Conservation (phyloP, 2,329 filamentous ascomycete genomes). For the Chrysoporthe austroafricana region DNA sequence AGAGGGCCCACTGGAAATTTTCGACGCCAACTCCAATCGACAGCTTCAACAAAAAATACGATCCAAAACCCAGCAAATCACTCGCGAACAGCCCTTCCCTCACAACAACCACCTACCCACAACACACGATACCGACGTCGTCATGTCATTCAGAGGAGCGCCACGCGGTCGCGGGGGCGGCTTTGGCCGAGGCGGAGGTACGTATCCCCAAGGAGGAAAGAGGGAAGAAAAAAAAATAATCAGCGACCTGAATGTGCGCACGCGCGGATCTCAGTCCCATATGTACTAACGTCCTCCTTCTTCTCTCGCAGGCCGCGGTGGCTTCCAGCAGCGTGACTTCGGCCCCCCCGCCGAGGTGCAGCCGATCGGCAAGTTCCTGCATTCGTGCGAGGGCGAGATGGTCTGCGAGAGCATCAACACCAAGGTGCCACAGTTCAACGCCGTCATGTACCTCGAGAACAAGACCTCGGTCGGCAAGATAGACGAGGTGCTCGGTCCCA, state of each 20-base stretch:
- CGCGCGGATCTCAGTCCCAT: neutral
- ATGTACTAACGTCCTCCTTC: conserved; percentile 16
- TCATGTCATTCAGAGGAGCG: conserved; percentile 66
- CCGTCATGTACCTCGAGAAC: conserved; percentile 98
- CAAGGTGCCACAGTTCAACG: conserved; percentile 99
- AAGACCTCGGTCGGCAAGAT: conserved; percentile 96
- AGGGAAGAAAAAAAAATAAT: conserved; percentile 40
- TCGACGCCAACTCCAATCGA: conserved; percentile 21
- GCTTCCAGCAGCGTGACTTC: conserved; percentile 61
- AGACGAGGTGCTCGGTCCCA: conserved; percentile 94
- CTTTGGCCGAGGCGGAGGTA: conserved; percentile 55
- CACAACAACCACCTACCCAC: neutral
- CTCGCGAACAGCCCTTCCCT: conserved; percentile 12
- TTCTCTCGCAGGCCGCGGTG: conserved; percentile 57
- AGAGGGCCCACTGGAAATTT: conserved; percentile 28
- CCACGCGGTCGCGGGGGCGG: conserved; percentile 52
- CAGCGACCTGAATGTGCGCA: neutral
- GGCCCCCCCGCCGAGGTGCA: conserved; percentile 66
- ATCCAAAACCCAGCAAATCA: conserved; percentile 18
- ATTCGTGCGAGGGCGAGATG: conserved; percentile 96
- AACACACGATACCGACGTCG: conserved; percentile 36
- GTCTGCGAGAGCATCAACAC: conserved; percentile 93
- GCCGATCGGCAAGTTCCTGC: conserved; percentile 93
- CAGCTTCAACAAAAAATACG: conserved; percentile 19
- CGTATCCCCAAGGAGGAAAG: neutral